Evolutionary conservation across 306 rosid genomes (phyloP), one percentile per base, ranked within the genome.

Genomic region (Cicer bijugum): DNA sequence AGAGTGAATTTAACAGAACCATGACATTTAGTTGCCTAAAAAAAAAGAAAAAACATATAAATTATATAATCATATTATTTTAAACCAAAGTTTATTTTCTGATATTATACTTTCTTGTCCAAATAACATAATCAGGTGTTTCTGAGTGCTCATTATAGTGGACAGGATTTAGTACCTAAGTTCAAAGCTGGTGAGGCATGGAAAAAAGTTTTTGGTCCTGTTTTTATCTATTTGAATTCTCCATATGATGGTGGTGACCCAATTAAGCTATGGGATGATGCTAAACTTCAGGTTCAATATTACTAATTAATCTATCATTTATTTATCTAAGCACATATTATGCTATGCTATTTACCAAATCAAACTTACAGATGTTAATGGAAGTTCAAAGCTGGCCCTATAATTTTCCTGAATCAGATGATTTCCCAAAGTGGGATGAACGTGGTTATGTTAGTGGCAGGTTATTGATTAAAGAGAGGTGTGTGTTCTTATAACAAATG

Each of bases 301-400:
- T 68, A 37, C 58, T 65, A 28, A 28, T 28, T 46, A 59, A 37
- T 43, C 8, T 12, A 28, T 56, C n/a, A n/a, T 50, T 4, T 20
- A 23, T 48, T 4, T 20, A 23, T 48, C 8, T 10, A 61, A 10
- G 0, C 4, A 67, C 15, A 9, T 5, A 23, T 43, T 60, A 46
- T 48, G 15, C 4, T 60, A 46, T 48, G 15, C 4, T 9, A 40
- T 47, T 33, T 37, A 35, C 28, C 58, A 57, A 47, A 42, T 20
- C 28, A n/a, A 63, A 60, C 15, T 78, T 70, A 9, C 83, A 94
- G 97, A 89, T 87, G 97, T 58, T 68, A 56, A 53, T 48, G 56
- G 97, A 94, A 83, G 96, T 88, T 62, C 79, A 87, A 78, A 85
- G 88, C 16, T 94, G 98, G 98, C 97, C 98, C 2, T 91, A 91